Evolutionary conservation across 2,329 filamentous ascomycete species (phyloP).

Genomic region (Aspergillus quadrilineatus): DNA sequence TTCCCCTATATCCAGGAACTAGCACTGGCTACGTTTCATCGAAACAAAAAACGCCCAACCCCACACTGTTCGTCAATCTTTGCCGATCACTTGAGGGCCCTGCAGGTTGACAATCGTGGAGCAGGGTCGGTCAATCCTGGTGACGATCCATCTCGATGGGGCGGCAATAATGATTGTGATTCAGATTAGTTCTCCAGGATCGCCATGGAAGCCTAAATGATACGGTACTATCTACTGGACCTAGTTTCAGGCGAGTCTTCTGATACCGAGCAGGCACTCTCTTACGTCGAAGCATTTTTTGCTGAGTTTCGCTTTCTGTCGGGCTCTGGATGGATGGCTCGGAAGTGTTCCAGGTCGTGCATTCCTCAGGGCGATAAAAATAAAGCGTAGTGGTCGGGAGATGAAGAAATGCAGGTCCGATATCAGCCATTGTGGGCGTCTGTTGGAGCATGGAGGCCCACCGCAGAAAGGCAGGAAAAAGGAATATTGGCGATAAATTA

Average conservation of each 20-base stretch:
- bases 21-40: constrained; percentile 18
- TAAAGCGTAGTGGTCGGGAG: neutral
- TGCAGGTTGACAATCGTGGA: constrained; percentile 15
- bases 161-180: constrained; percentile 5
- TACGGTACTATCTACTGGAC: neutral
- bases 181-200: constrained; percentile 15
- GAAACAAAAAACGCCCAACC: constrained; percentile 13
- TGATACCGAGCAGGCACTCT: constrained; percentile 2
- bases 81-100: constrained; percentile 24
- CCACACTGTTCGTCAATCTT: constrained; percentile 20
- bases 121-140: constrained; percentile 8
- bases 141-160: neutral
- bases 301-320: constrained; percentile 4
- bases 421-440: neutral
- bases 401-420: constrained; percentile 9
- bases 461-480: constrained; percentile 7
- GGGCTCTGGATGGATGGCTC: constrained; percentile 4
- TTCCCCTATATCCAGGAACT: constrained; percentile 10
- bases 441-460: neutral
- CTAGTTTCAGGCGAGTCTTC: constrained; percentile 6
- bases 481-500: constrained; percentile 10
- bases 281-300: constrained; percentile 21
- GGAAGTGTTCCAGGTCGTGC: constrained; percentile 8
- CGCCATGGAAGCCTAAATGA: constrained; percentile 18
- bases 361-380: constrained; percentile 16